These are phyloP conservation scores for Calamus simplicifolius DNA, from an alignment of 176 grass and related monocot species.

Conservation along the genomic window DNA sequence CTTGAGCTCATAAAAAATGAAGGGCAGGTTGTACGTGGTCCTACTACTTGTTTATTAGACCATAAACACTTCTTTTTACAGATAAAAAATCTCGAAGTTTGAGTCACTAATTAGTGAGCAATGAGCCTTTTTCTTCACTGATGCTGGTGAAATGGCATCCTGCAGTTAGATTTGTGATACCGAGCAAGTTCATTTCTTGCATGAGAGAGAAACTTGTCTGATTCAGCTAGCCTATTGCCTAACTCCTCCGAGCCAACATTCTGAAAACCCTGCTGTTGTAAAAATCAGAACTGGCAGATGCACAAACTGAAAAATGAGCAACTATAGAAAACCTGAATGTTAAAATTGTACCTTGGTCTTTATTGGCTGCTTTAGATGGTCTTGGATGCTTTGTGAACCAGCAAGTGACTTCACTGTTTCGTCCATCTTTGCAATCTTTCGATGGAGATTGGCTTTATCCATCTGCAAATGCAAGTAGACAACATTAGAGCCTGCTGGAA, in stretches of 20 bases:
- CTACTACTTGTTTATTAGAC: too few species aligned
- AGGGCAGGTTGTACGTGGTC: too few species aligned
- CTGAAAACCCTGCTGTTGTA: slow-evolving; percentile 25
- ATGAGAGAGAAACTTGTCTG: slow-evolving; percentile 62
- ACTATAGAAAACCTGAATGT: neutral
- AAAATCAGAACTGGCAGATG: neutral
- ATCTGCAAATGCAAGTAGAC: slow-evolving; percentile 29
- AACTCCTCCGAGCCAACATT: slow-evolving; percentile 33
- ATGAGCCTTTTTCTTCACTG: too few species aligned
- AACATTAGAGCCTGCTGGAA: neutral
- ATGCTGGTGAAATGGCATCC: neutral
- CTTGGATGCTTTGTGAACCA: slow-evolving; percentile 19
- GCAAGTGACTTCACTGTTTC: slow-evolving; percentile 35
- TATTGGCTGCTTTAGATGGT: neutral
- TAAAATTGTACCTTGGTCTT: too few species aligned
- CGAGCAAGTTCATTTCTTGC: slow-evolving; percentile 44
- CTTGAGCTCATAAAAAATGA: too few species aligned
- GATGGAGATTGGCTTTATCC: slow-evolving; percentile 67
- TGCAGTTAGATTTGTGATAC: slow-evolving; percentile 5
- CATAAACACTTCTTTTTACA: too few species aligned
- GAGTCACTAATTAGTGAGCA: too few species aligned
- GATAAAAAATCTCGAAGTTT: too few species aligned
- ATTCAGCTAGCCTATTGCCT: slow-evolving; percentile 55
- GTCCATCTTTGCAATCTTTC: slow-evolving; percentile 53
- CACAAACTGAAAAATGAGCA: neutral